phyloP scores from a whole-genome alignment of 371 early-diverging fungal genomes.

The Rhizoclosmatium hyalinum region DNA sequence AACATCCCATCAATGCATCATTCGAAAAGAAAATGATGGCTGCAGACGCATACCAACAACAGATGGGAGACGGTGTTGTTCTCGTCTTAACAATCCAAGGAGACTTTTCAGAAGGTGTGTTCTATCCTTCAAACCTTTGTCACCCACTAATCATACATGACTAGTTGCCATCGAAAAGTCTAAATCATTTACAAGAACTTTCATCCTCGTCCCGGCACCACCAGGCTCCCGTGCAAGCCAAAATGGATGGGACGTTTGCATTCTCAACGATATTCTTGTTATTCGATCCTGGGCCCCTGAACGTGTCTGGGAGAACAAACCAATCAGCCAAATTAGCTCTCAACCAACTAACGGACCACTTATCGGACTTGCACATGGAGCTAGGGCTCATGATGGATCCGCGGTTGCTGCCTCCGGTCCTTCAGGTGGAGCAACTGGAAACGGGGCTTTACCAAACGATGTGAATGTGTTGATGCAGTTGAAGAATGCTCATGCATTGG shows the following conservation, averaged over 20 bases:
- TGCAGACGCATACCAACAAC: slow-evolving; percentile 62
- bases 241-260: slow-evolving; percentile 59
- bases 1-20: slow-evolving; percentile 50
- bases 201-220: slow-evolving; percentile 59
- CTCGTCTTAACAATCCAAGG: slow-evolving; percentile 56
- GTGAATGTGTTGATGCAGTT: slow-evolving; percentile 8
- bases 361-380: slow-evolving; percentile 29
- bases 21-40: slow-evolving; percentile 52
- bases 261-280: slow-evolving; percentile 62
- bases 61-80: slow-evolving; percentile 37
- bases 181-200: slow-evolving; percentile 62
- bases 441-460: slow-evolving; percentile 22
- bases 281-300: slow-evolving; percentile 58
- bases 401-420: neutral
- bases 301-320: slow-evolving; percentile 41
- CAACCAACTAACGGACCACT: slow-evolving; percentile 28
- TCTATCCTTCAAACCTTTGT: neutral
- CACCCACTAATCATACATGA: neutral
- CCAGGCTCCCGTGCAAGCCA: slow-evolving; percentile 57
- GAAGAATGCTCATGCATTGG: slow-evolving; percentile 18
- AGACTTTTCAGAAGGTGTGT: slow-evolving; percentile 61
- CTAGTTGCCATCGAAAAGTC: slow-evolving; percentile 32
- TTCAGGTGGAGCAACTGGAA: neutral
- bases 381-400: slow-evolving; percentile 5
- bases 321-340: slow-evolving; percentile 12